phyloP scores from a whole-genome alignment of 495 filamentous ascomycete species.

The Echria macrotheca region DNA sequence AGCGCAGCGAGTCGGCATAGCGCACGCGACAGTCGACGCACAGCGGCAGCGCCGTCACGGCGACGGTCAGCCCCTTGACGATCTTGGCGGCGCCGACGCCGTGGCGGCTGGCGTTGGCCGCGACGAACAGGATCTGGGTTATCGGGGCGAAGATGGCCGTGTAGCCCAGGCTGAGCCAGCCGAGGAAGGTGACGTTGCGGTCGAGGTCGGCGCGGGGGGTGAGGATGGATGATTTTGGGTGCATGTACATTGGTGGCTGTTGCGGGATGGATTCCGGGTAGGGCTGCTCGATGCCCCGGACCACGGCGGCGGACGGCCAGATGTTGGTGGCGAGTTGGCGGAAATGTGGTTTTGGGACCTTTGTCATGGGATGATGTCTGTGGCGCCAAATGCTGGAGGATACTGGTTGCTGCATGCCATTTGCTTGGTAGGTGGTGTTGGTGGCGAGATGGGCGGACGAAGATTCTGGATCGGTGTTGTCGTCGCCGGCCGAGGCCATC shows the following conservation, averaged over 20 bases:
- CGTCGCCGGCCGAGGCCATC: neutral
- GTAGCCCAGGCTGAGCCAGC: conserved; percentile 10
- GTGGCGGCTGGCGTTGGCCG: conserved; percentile 3
- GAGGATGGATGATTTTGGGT: neutral
- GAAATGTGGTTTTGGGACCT: neutral
- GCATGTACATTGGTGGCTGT: neutral
- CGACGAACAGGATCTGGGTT: conserved; percentile 6
- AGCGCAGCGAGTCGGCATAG: conserved; percentile 1
- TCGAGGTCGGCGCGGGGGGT: neutral
- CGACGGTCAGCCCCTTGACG: conserved; percentile 10
- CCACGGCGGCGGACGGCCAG: conserved; percentile 5
- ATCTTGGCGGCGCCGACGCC: conserved; percentile 8
- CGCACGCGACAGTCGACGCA: conserved; percentile 10
- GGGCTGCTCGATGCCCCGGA: conserved; percentile 4
- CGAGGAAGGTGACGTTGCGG: neutral
- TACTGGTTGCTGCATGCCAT: neutral
- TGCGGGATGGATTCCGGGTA: neutral
- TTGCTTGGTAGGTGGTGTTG: neutral
- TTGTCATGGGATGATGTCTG: too few species aligned
- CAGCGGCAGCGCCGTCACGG: conserved; percentile 10
- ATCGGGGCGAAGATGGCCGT: conserved; percentile 4
- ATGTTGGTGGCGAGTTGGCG: neutral
- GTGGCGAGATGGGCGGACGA: neutral
- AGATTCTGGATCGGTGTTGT: neutral
- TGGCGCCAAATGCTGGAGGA: neutral